These are phyloP conservation scores for Populus simonii DNA, from an alignment of 345 rosid species.

Conservation along the genomic window DNA sequence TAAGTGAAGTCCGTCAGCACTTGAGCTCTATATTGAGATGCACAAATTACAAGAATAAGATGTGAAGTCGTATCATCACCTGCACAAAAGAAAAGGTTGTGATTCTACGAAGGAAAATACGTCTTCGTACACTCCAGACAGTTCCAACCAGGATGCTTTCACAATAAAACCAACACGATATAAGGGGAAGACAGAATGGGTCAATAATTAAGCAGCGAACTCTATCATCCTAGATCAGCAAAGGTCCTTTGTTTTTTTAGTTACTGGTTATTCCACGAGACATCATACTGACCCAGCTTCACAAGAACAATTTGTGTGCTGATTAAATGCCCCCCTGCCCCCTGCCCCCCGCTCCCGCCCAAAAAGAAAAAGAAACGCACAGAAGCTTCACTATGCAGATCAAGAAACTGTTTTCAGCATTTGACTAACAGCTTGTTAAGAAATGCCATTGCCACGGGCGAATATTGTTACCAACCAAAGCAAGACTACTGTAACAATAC, in stretches of 20 bases:
- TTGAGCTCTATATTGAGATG: background rate
- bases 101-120: background rate
- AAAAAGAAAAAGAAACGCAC: background rate
- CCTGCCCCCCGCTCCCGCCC: background rate
- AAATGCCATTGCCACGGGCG: background rate
- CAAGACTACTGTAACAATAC: background rate
- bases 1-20: background rate
- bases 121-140: background rate
- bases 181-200: too few relatives aligned
- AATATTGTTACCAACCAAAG: background rate
- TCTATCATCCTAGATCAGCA: too few relatives aligned
- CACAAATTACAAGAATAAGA: conserved; percentile 2
- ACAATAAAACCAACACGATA: background rate
- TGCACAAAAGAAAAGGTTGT: background rate
- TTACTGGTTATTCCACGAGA: background rate
- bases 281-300: background rate
- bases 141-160: background rate
- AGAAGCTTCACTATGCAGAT: background rate
- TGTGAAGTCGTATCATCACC: conserved; percentile 1
- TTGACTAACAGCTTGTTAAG: background rate
- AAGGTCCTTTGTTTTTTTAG: background rate
- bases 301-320: background rate
- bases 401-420: background rate
- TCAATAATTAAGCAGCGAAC: too few relatives aligned
- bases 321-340: background rate